Evolutionary conservation across 495 filamentous ascomycete species (phyloP), one percentile per base, ranked within the genome.

Genomic region (Penicillium taxi): DNA sequence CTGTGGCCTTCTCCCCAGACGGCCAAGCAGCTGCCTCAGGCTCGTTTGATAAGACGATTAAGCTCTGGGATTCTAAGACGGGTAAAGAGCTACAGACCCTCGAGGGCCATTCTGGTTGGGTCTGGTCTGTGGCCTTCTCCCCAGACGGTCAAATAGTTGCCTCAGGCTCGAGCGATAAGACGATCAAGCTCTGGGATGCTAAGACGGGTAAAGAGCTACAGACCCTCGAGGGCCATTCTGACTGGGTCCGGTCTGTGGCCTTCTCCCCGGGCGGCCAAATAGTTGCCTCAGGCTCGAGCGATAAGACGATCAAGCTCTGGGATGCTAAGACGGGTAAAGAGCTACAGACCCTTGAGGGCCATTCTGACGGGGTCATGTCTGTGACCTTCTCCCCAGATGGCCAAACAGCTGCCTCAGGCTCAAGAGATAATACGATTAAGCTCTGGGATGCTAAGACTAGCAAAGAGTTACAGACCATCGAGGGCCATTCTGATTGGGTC

Each of bases 391-490:
- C n/a, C n/a, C n/a, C n/a, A n/a, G n/a, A n/a, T n/a, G n/a, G n/a
- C n/a, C n/a, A n/a, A n/a, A n/a, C n/a, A n/a, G n/a, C n/a, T n/a
- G n/a, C n/a, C n/a, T n/a, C n/a, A n/a, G 91, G 91, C 37, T 96
- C 91, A 9, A 80, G 93, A 39, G 91, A 98, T 57, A 82, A 81
- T 49, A 96, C 91, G 0, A 89, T 98, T 49, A 80, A 91, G 34
- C 77, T 98, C 15, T 98, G 91, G 91, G 85, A 95, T 61, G 82
- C 94, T 62, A n/a, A n/a, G n/a, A n/a, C n/a, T n/a, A n/a, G n/a
- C n/a, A n/a, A n/a, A n/a, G n/a, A n/a, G n/a, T n/a, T n/a, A n/a
- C n/a, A n/a, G n/a, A n/a, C n/a, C n/a, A n/a, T n/a, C n/a, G n/a
- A n/a, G n/a, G n/a, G n/a, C n/a, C n/a, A n/a, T n/a, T n/a, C n/a